Evolutionary conservation across 805 yeast genomes (phyloP).

Genomic region (Kuraishia hungarica): DNA sequence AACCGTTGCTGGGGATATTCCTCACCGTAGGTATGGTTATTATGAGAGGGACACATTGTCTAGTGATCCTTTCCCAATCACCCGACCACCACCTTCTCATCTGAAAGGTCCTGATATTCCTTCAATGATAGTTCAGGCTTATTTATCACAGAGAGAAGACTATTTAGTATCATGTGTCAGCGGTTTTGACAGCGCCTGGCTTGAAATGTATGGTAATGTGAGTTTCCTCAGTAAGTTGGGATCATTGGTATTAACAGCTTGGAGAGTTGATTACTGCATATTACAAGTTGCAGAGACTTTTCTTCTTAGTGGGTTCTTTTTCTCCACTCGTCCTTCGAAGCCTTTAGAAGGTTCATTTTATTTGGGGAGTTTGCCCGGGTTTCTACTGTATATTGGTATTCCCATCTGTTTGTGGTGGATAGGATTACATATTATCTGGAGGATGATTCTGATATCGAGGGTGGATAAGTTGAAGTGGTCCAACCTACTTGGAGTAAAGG

Average conservation of each 20-base stretch:
- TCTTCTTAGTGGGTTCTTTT: slow-evolving; percentile 1
- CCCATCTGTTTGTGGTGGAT: not conserved
- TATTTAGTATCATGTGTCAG: not conserved
- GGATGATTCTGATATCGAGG: not conserved
- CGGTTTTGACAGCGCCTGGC: not conserved
- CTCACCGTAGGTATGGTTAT: not conserved
- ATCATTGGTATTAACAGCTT: not conserved
- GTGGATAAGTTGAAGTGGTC: not conserved
- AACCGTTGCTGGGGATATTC: not conserved
- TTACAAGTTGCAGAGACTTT: not conserved
- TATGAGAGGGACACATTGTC: not conserved
- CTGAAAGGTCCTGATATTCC: slow-evolving; percentile 1
- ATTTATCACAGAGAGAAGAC: not conserved
- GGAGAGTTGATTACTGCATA: not conserved
- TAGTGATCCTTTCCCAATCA: not conserved
- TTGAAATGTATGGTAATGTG: not conserved
- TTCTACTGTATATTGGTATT: not conserved
- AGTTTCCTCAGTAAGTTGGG: not conserved
- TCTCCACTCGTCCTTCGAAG: not conserved
- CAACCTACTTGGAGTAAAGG: not conserved
- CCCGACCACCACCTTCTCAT: not conserved
- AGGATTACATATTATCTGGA: not conserved
- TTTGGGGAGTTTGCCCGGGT: not conserved
- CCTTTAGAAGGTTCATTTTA: not conserved
- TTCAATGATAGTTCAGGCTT: not conserved